Percentiles rank a stretch among this genome's conserved stretches.
phyloP scores from a whole-genome alignment of 257 asterid species.

The Plantago ovata region DNA sequence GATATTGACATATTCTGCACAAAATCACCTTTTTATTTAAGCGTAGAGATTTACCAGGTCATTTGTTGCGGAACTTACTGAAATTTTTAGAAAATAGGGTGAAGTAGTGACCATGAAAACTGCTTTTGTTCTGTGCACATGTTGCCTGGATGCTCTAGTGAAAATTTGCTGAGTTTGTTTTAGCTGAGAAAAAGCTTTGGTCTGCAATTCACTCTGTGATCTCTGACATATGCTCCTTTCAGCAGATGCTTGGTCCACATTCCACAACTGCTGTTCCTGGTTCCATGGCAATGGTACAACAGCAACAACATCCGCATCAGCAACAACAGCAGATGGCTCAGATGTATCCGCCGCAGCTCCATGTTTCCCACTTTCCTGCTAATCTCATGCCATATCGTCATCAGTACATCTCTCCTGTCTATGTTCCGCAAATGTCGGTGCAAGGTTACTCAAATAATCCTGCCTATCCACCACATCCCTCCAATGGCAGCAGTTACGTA shows the following conservation, averaged over 20 bases:
- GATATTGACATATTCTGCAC: too few relatives aligned
- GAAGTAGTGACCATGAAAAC: too few relatives aligned
- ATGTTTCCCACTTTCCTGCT: slow-evolving; percentile 60
- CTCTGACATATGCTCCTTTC: slow-evolving; percentile 18
- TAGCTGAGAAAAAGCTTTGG: neutral
- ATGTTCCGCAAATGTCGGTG: slow-evolving; percentile 85
- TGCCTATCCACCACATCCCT: slow-evolving; percentile 82
- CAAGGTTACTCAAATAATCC: slow-evolving; percentile 86
- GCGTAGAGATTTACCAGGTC: too few relatives aligned
- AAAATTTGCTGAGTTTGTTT: neutral
- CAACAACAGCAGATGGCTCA: slow-evolving; percentile 68
- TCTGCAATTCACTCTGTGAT: neutral
- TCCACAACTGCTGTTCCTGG: slow-evolving; percentile 47
- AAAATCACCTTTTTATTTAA: too few relatives aligned
- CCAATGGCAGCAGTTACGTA: slow-evolving; percentile 81
- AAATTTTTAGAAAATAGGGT: too few relatives aligned
- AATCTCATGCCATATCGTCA: slow-evolving; percentile 92
- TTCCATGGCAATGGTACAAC: slow-evolving; percentile 68
- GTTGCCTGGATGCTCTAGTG: neutral
- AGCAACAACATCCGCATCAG: slow-evolving; percentile 73
- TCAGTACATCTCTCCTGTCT: slow-evolving; percentile 70
- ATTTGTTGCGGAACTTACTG: too few relatives aligned
- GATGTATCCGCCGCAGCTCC: slow-evolving; percentile 84
- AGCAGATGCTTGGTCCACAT: slow-evolving; percentile 55
- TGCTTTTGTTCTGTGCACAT: too few relatives aligned